Evolutionary conservation across 225 moss, liverwort and hornwort species (phyloP).

Genomic region (Polytrichum formosum): DNA sequence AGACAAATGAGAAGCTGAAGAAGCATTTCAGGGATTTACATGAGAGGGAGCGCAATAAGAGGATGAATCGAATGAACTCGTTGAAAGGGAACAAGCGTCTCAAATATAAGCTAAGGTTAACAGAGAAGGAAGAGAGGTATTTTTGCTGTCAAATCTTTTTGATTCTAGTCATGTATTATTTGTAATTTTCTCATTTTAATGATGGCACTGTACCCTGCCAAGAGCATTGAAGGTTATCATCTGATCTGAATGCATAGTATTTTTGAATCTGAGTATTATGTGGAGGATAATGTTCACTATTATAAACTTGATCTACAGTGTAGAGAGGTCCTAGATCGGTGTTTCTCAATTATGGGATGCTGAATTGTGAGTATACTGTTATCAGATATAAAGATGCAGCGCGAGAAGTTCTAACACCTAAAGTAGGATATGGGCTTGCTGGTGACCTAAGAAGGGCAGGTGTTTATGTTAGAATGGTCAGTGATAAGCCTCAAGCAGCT

Average conservation of each 20-base stretch:
- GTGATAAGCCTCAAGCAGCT: slow-evolving; percentile 72
- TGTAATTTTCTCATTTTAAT: too few relatives aligned
- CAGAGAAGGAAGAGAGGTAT: slow-evolving; percentile 55
- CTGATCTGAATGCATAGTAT: too few relatives aligned
- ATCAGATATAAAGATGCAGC: slow-evolving; percentile 60
- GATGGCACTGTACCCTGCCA: too few relatives aligned
- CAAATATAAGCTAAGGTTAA: slow-evolving; percentile 42
- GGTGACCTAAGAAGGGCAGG: slow-evolving; percentile 65
- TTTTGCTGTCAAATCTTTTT: not conserved
- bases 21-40: slow-evolving; percentile 91
- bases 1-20: slow-evolving; percentile 80
- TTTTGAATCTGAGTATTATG: too few relatives aligned
- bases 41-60: slow-evolving; percentile 93
- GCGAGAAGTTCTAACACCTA: slow-evolving; percentile 51
- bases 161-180: too few relatives aligned
- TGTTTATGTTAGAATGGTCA: slow-evolving; percentile 62
- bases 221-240: too few relatives aligned
- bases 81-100: slow-evolving; percentile 68
- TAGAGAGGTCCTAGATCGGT: too few relatives aligned
- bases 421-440: slow-evolving; percentile 67
- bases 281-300: too few relatives aligned
- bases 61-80: slow-evolving; percentile 78
- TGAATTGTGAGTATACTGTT: not conserved
- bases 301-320: too few relatives aligned
- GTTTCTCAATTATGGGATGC: too few relatives aligned